Evolutionary conservation across 2,329 filamentous ascomycete species (phyloP).

Genomic region (Pezicula neosporulosa): DNA sequence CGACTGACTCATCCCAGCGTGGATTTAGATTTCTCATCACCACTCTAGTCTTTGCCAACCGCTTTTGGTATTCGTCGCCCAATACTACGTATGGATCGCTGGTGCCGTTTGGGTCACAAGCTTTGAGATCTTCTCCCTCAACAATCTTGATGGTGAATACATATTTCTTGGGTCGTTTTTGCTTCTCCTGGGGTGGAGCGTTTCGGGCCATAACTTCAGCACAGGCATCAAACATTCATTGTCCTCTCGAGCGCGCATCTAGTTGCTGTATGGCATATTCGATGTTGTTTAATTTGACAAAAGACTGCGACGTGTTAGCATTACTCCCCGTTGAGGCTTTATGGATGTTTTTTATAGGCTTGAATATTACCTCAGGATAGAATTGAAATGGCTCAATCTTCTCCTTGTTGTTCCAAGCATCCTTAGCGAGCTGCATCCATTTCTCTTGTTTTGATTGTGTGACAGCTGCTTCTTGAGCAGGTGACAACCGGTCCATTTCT

Average conservation of each 20-base stretch:
- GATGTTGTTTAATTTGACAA: slow-evolving; percentile 97
- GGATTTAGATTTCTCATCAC: slow-evolving; percentile 89
- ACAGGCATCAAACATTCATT: slow-evolving; percentile 86
- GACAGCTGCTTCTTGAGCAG: slow-evolving; percentile 77
- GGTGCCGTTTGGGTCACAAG: slow-evolving; percentile 91
- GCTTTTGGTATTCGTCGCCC: slow-evolving; percentile 96
- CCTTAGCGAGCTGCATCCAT: slow-evolving; percentile 89
- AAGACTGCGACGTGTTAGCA: slow-evolving; percentile 58
- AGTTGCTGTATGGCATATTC: slow-evolving; percentile 92
- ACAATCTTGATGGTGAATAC: slow-evolving; percentile 99
- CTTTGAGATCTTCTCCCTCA: slow-evolving; percentile 94
- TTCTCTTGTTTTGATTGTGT: slow-evolving; percentile 85
- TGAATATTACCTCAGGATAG: slow-evolving; percentile 70
- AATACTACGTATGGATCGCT: slow-evolving; percentile 98
- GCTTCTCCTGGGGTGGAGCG: slow-evolving; percentile 63
- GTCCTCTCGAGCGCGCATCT: slow-evolving; percentile 80
- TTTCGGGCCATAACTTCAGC: slow-evolving; percentile 76
- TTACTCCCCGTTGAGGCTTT: slow-evolving; percentile 2
- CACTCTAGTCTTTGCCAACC: slow-evolving; percentile 89
- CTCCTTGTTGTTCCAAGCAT: slow-evolving; percentile 87
- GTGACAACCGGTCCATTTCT: slow-evolving; percentile 91
- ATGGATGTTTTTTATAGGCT: neutral
- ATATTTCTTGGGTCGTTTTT: slow-evolving; percentile 76
- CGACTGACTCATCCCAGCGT: slow-evolving; percentile 94
- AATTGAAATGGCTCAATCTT: slow-evolving; percentile 97